phyloP scores from a whole-genome alignment of 306 rosid species.

The Cicer pinnatifidum region DNA sequence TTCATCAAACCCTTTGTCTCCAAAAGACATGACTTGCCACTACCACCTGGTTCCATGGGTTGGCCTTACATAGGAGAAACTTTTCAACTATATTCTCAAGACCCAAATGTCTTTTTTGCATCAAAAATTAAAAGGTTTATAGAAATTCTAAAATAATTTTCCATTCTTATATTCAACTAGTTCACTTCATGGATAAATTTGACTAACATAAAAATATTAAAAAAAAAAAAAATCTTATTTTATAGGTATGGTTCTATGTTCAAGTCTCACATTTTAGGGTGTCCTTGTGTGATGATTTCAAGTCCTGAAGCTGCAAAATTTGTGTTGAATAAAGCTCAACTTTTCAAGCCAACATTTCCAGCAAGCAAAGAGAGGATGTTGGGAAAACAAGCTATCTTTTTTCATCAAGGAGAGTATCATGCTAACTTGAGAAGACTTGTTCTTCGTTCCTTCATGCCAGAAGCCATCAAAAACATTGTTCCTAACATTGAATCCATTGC shows the following conservation, averaged over 20 bases:
- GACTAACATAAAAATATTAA: not conserved
- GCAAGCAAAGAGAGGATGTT: conserved; percentile 95
- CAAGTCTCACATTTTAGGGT: conserved; percentile 96
- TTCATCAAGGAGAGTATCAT: conserved; percentile 93
- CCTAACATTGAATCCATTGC: conserved; percentile 77
- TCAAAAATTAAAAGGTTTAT: conserved; percentile 64
- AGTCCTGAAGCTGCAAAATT: conserved; percentile 91
- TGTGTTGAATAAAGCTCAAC: conserved; percentile 75
- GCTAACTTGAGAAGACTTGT: conserved; percentile 82
- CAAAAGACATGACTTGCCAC: conserved; percentile 50
- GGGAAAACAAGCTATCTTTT: conserved; percentile 92
- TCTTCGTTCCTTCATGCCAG: conserved; percentile 87
- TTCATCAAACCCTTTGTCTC: conserved; percentile 49
- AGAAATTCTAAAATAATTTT: not conserved
- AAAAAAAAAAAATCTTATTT: not conserved
- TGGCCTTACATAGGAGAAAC: conserved; percentile 92
- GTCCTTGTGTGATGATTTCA: conserved; percentile 94
- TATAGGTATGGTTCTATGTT: conserved; percentile 86
- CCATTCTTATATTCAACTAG: not conserved
- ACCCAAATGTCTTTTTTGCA: conserved; percentile 92
- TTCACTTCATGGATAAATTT: not conserved
- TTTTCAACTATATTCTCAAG: conserved; percentile 91
- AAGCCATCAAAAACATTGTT: conserved; percentile 57
- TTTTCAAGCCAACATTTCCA: conserved; percentile 95
- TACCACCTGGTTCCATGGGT: conserved; percentile 89